phyloP scores from a whole-genome alignment of 257 asterid genomes.

The Ligustrum vulgare region DNA sequence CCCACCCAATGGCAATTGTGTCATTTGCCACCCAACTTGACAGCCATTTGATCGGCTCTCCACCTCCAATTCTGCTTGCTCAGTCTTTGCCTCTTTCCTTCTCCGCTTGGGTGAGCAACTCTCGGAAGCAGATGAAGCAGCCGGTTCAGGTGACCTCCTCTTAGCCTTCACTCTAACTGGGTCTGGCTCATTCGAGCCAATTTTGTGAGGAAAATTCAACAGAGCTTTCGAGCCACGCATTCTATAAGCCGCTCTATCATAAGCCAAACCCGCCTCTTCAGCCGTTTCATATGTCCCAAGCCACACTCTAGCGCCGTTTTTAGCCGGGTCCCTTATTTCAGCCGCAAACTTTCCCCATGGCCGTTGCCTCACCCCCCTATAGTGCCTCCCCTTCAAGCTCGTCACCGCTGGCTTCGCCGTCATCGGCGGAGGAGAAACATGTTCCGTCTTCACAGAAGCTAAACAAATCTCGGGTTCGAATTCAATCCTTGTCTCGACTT shows the following conservation, averaged over 20 bases:
- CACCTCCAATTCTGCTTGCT: slow-evolving; percentile 59
- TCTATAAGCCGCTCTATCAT: slow-evolving; percentile 82
- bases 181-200: slow-evolving; percentile 82
- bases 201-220: slow-evolving; percentile 74
- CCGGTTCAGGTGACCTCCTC: slow-evolving; percentile 61
- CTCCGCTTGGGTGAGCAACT: slow-evolving; percentile 60
- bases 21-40: slow-evolving; percentile 37
- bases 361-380: slow-evolving; percentile 79
- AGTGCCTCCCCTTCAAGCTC: slow-evolving; percentile 62
- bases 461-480: slow-evolving; percentile 29
- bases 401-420: slow-evolving; percentile 18
- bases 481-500: slow-evolving; percentile 51
- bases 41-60: slow-evolving; percentile 46
- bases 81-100: slow-evolving; percentile 36
- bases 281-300: slow-evolving; percentile 92
- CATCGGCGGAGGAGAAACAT: slow-evolving; percentile 22
- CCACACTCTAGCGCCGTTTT: slow-evolving; percentile 91
- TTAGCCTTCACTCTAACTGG: slow-evolving; percentile 72
- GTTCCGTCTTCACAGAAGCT: slow-evolving; percentile 16
- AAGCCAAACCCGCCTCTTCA: slow-evolving; percentile 85
- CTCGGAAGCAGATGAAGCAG: slow-evolving; percentile 43
- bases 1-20: slow-evolving; percentile 45
- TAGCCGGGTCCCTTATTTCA: slow-evolving; percentile 87
- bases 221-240: slow-evolving; percentile 90
- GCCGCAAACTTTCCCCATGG: slow-evolving; percentile 97